Percentiles rank a stretch among this genome's conserved stretches.
Evolutionary conservation across 2,329 filamentous ascomycete species (phyloP).

Genomic region (Arthrinium phaeospermum): DNA sequence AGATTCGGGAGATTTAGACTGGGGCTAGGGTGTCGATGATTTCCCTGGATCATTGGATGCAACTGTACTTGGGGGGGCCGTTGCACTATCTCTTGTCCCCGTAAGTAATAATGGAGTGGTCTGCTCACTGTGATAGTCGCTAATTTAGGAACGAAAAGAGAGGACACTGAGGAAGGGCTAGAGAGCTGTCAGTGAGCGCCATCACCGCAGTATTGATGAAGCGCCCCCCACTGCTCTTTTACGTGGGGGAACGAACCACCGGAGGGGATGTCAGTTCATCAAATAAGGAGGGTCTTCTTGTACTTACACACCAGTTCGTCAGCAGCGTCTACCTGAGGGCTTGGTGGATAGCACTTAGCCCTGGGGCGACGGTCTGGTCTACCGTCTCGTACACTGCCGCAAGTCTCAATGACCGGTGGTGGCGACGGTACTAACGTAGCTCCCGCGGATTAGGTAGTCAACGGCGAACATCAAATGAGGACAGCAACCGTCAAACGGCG

Average conservation of each 20-base stretch:
- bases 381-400: conserved; percentile 6
- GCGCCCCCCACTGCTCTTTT: neutral
- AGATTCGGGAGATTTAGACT: conserved; percentile 18
- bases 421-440: neutral
- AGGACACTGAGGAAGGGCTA: neutral
- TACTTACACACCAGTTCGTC: neutral
- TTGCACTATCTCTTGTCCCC: conserved; percentile 10
- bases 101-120: neutral
- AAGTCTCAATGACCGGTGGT: neutral
- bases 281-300: conserved; percentile 1
- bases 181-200: neutral
- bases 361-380: neutral
- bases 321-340: neutral
- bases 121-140: conserved; percentile 12
- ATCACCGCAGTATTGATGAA: conserved; percentile 6
- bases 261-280: conserved; percentile 10
- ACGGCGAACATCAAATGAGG: conserved; percentile 4
- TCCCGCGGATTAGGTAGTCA: neutral
- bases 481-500: neutral
- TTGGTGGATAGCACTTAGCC: neutral
- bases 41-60: conserved; percentile 17
- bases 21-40: conserved; percentile 17
- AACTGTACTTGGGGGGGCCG: conserved; percentile 15
- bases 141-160: conserved; percentile 15
- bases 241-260: conserved; percentile 6